Evolutionary conservation across 176 grass and related monocot genomes (phyloP).

Genomic region (Pontederia paniculata): DNA sequence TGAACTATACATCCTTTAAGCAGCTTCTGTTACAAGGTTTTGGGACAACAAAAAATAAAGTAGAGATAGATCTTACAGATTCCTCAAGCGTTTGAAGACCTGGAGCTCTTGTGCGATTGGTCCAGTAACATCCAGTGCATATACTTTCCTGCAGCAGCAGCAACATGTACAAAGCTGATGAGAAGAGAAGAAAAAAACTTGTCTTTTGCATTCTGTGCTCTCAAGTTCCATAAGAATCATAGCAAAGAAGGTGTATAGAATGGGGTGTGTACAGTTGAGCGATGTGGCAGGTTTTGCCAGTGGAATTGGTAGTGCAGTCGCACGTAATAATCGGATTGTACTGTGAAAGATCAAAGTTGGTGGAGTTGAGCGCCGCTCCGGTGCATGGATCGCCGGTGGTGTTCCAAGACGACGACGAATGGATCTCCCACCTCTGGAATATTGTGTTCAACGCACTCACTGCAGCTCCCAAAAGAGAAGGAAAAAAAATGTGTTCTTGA

Average conservation of each 20-base stretch:
- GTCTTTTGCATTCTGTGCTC: not conserved
- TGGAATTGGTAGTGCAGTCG: slow-evolving; percentile 22
- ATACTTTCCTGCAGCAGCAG: slow-evolving; percentile 3
- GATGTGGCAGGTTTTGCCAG: slow-evolving; percentile 22
- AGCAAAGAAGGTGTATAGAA: not conserved
- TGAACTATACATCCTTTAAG: not conserved
- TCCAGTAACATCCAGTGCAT: not conserved
- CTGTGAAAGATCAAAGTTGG: not conserved
- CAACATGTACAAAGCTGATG: not conserved
- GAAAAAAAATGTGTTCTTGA: too few species aligned
- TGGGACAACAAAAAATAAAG: not conserved
- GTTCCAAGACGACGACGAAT: slow-evolving; percentile 17
- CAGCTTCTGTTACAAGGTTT: not conserved
- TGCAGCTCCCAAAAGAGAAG: not conserved
- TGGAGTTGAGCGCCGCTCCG: slow-evolving; percentile 10
- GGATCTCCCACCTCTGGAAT: slow-evolving; percentile 13
- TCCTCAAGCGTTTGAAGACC: not conserved
- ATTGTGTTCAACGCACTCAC: slow-evolving; percentile 28
- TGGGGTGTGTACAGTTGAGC: slow-evolving; percentile 6
- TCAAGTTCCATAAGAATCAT: not conserved
- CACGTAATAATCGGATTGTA: slow-evolving; percentile 32
- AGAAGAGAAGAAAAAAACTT: not conserved
- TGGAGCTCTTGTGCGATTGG: slow-evolving; percentile 8
- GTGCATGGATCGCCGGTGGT: slow-evolving; percentile 33
- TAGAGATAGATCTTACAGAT: not conserved